Evolutionary conservation across 116 monocot species (phyloP).

Genomic region (Cymodocea nodosa): DNA sequence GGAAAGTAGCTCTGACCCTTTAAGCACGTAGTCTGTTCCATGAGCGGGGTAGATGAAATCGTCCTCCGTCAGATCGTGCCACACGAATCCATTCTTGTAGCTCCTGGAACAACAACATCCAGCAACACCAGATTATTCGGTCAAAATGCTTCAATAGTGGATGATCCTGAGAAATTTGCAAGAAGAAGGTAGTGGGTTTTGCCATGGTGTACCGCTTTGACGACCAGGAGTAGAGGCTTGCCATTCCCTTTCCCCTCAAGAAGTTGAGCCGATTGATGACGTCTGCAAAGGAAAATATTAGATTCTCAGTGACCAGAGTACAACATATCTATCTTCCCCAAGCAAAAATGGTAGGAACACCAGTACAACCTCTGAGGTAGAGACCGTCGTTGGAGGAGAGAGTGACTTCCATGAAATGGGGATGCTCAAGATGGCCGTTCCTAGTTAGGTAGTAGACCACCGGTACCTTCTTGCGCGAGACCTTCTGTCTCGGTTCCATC

Average conservation of each 20-base stretch:
- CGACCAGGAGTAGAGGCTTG: constrained; percentile 77
- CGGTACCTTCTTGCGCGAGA: constrained; percentile 26
- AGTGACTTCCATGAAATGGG: constrained; percentile 90
- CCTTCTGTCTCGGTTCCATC: constrained; percentile 50
- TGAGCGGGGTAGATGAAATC: constrained; percentile 65
- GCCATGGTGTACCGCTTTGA: constrained; percentile 49
- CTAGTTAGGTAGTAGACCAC: constrained; percentile 83
- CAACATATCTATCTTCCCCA: not conserved
- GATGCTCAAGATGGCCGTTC: constrained; percentile 82
- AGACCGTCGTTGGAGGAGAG: constrained; percentile 54
- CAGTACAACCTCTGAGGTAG: constrained; percentile 65
- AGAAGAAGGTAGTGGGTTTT: not conserved
- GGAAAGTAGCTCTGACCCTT: constrained; percentile 48
- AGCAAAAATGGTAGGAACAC: not conserved
- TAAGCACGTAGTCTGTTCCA: constrained; percentile 82
- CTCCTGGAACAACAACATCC: constrained; percentile 31
- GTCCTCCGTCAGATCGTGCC: constrained; percentile 84
- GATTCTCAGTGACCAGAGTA: not conserved
- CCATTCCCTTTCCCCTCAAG: constrained; percentile 78
- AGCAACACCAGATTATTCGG: too few species aligned
- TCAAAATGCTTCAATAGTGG: too few species aligned
- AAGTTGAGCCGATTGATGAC: constrained; percentile 56
- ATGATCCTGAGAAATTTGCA: not conserved
- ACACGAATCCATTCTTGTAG: constrained; percentile 93
- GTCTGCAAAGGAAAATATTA: constrained; percentile 27